phyloP scores from a whole-genome alignment of 2,329 filamentous ascomycete genomes.

The Capronia coronata region DNA sequence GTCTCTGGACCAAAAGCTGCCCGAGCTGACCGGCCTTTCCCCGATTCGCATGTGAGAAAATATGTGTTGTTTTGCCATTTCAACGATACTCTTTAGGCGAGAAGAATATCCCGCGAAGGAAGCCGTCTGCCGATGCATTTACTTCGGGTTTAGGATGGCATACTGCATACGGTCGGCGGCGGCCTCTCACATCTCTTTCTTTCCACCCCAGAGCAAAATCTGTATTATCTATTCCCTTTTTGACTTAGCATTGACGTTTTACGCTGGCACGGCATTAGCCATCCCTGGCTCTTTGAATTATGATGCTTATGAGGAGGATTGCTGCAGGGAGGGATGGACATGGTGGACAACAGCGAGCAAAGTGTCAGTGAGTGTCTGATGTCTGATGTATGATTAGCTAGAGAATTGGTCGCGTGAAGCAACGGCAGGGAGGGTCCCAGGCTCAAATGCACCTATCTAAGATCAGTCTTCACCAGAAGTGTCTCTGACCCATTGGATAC shows the following conservation, averaged over 20 bases:
- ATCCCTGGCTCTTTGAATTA: conserved; percentile 8
- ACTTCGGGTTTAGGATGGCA: neutral
- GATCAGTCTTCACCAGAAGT: neutral
- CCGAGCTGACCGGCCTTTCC: conserved; percentile 44
- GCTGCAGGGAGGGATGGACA: too few species aligned
- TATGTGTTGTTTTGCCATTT: conserved; percentile 2
- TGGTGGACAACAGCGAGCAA: neutral
- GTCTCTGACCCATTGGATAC: too few species aligned
- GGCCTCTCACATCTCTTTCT: neutral
- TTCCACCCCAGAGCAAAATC: conserved; percentile 11
- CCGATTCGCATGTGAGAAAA: conserved; percentile 41
- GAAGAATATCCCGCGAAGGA: neutral
- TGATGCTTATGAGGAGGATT: conserved; percentile 14
- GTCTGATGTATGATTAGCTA: conserved; percentile 17
- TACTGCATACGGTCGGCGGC: neutral
- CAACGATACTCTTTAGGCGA: conserved; percentile 8
- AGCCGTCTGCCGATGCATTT: neutral
- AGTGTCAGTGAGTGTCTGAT: conserved; percentile 1
- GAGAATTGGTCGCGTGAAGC: neutral
- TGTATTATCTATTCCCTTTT: conserved; percentile 22
- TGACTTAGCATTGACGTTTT: conserved; percentile 16
- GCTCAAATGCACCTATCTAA: neutral
- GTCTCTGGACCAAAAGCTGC: conserved; percentile 39
- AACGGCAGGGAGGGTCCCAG: neutral
- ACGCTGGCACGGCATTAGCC: conserved; percentile 4